Evolutionary conservation across 2,329 filamentous ascomycete species (phyloP), one percentile per base, ranked within the genome.

Genomic region (Coniochaeta sp.): DNA sequence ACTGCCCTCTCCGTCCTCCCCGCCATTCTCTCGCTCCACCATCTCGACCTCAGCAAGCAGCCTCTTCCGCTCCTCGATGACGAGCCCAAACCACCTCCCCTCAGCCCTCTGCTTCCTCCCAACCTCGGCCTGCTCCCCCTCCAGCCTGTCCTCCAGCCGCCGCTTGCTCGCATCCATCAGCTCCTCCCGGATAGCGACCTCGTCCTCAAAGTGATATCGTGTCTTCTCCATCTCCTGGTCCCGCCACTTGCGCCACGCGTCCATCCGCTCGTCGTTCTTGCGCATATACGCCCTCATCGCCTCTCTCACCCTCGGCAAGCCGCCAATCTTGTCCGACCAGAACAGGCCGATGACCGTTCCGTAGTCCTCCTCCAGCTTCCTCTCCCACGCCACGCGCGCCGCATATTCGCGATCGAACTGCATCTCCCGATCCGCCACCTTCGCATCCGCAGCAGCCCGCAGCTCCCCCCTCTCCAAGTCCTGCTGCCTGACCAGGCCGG

Each of bases 11-110:
- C 52, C 44, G 14, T 56, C 56, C 54, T 62, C 60, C 44, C 61
- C 66, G 6, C 67, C 68, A 38, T 67, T 73, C 58, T 81, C 75
- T 47, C 79, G 68, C 69, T 82, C 80, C 2, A 74, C 69, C 16
- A 64, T 59, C 66, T 80, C 75, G 67, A 73, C 69, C 33, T 74
- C 75, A 7, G 62, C 68, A 55, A 85, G 68, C 64, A 82, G 66
- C 40, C 68, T 71, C 33, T 65, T 67, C 12, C 81, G 73, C 67
- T 82, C 81, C 6, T 73, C 67, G 6, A 76, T 63, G 3, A 82
- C 76, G 47, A 74, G 72, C 38, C 71, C 69, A 26, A 78, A 68
- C 82, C 82, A 85, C 60, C 69, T 72, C 60, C 72, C 68, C 71
- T 84, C 80, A 0, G 77, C 79, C 7, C 64, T 65, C 56, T 73